Base-by-base conservation (phyloP, 768 basidiomycete genomes). In the Symmetrospora coprosmae region DNA sequence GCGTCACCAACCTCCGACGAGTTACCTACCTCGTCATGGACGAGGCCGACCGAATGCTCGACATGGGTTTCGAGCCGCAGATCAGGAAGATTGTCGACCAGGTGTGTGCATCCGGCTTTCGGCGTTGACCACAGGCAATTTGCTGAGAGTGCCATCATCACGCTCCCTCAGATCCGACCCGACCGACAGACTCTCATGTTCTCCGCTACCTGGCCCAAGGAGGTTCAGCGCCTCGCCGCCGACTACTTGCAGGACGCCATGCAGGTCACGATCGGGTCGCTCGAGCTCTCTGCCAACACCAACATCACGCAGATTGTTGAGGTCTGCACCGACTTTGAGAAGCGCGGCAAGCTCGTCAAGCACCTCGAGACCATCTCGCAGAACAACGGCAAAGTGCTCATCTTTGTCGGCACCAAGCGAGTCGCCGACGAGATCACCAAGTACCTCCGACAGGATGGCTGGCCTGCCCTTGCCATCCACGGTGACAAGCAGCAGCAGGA, bases 1-100 rank as follows among this genome's bases (percentile, higher is more conserved):
- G 86, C 71, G 94, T 94, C 76, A 97, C 91, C 21, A 97, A 97
- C 74, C 80, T 99, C 52, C 86, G 86, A 60, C 84, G 94, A 39
- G 79, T 99, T 59, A 99, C 94, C 21, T 99, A 97, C 59, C 80
- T 99, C 38, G 94, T 99, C 71, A 87, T 99, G 83, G 94, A 99
- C 70, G 94, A 99, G 74, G 94, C 94, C 43, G 94, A 99, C 77
- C 87, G 94, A 70, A 99, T 99, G 94, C 80, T 99, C 65, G 94
- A 99, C 77, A 99, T 99, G 94, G 94, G 94, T 78, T 99, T 99
- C 76, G 94, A 99, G 76, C 94, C 94, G 52, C 94, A 99, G 73
- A 97, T 99, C 71, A 80, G 91, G 71, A 97, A 97, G 76, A 96
- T 99, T 66, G 87, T 97, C 66, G 78, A 83, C 67, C 94, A 99